Evolutionary conservation across 495 filamentous ascomycete genomes (phyloP).

Genomic region (Apiosordaria backusii): DNA sequence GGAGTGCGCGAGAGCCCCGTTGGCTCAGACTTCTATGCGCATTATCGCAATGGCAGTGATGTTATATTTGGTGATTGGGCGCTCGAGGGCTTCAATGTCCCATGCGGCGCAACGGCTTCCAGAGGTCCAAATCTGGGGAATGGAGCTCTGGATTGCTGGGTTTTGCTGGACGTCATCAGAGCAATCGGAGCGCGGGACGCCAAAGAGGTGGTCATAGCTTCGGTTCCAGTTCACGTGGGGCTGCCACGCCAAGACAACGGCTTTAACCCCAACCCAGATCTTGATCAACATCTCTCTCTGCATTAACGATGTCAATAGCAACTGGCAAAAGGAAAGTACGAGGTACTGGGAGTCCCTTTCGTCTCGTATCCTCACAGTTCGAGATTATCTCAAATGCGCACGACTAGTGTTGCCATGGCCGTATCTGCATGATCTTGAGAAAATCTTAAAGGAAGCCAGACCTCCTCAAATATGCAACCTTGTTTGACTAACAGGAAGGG

Average conservation of each 20-base stretch:
- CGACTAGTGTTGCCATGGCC: no score
- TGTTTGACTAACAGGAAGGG: no score
- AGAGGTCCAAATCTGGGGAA: neutral
- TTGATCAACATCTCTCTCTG: no score
- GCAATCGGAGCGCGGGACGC: neutral
- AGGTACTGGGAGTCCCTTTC: no score
- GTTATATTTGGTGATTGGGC: neutral
- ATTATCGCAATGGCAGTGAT: constrained; percentile 10
- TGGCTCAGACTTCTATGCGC: constrained; percentile 15
- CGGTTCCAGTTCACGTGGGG: neutral
- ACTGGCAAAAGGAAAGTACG: no score
- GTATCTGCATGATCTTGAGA: no score
- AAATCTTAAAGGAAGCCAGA: no score
- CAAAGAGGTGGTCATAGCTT: neutral
- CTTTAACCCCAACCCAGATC: neutral
- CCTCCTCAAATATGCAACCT: no score
- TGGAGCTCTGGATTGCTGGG: neutral
- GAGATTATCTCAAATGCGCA: no score
- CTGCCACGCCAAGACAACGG: neutral
- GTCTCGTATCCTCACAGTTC: no score
- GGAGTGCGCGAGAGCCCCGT: constrained; percentile 16
- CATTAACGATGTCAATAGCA: no score
- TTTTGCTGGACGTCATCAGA: constrained; percentile 12
- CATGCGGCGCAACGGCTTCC: neutral
- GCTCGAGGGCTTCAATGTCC: constrained; percentile 1